phyloP scores from a whole-genome alignment of 2,329 filamentous ascomycete genomes.

The Neocucurbitaria cava region DNA sequence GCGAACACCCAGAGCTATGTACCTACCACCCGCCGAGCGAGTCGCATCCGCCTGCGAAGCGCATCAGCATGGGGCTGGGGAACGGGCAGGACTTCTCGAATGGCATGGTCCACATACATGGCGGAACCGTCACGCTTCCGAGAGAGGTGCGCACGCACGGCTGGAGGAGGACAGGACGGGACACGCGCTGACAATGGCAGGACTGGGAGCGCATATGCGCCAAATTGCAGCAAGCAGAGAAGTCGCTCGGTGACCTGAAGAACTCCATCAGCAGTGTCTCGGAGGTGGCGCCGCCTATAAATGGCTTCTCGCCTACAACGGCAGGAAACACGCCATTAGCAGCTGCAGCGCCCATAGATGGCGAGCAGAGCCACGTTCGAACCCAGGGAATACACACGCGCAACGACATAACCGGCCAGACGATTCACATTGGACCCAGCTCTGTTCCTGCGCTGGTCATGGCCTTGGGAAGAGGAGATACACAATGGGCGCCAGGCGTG shows the following conservation, averaged over 20 bases:
- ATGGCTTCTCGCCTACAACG: conserved; percentile 43
- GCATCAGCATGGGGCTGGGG: conserved; percentile 41
- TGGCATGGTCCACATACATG: conserved; percentile 48
- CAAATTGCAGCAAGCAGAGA: conserved; percentile 57
- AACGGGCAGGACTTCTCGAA: conserved; percentile 48
- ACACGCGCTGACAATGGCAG: conserved; percentile 31
- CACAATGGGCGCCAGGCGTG: conserved; percentile 58
- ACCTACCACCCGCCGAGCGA: conserved; percentile 52
- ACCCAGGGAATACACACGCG: conserved; percentile 66
- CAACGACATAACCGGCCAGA: conserved; percentile 66
- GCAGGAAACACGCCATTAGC: conserved; percentile 43
- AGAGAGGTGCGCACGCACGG: conserved; percentile 38
- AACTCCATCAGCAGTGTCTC: conserved; percentile 48
- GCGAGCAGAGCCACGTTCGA: conserved; percentile 50
- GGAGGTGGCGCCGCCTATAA: conserved; percentile 42
- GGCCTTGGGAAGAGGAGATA: conserved; percentile 53
- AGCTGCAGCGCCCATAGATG: conserved; percentile 44
- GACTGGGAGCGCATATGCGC: conserved; percentile 58
- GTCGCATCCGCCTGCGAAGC: conserved; percentile 50
- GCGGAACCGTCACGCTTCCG: conserved; percentile 50
- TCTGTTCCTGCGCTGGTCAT: conserved; percentile 68
- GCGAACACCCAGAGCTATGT: conserved; percentile 60
- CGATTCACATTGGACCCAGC: conserved; percentile 66
- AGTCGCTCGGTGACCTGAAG: conserved; percentile 55
- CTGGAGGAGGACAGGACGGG: background rate